A percentile compares a stretch with the other conserved stretches of the same genome.
These are phyloP conservation scores for Pavlovales sp. DNA, from an alignment of 208 protist species.

Conservation along the genomic window DNA sequence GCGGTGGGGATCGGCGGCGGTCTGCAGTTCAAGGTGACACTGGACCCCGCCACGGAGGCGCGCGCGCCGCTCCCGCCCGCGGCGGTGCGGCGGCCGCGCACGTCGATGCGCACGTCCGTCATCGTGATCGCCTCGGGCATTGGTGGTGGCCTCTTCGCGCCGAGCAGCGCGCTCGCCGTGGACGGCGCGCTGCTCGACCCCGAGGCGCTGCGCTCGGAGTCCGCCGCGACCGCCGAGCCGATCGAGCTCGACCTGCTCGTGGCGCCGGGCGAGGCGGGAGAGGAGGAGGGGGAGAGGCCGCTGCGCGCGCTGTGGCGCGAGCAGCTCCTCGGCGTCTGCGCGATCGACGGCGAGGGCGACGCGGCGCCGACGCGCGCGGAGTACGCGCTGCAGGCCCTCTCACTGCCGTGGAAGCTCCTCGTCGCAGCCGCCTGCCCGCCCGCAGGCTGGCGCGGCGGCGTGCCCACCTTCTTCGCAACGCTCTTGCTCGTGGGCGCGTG, in stretches of 20 bases:
- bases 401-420: slow-evolving; percentile 7
- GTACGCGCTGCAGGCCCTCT: neutral
- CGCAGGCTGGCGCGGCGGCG: neutral
- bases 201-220: neutral
- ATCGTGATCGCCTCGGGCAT: too few relatives aligned
- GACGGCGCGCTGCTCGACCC: too few relatives aligned
- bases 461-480: neutral
- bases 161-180: too few relatives aligned
- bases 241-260: too few relatives aligned
- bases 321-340: neutral
- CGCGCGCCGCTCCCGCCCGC: neutral
- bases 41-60: neutral
- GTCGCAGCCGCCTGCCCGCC: neutral
- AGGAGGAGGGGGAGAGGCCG: too few relatives aligned
- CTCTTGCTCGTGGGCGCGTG: neutral
- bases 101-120: too few relatives aligned
- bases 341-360: neutral
- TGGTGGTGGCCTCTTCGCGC: too few relatives aligned
- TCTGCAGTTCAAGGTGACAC: too few relatives aligned
- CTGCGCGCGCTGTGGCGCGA: neutral
- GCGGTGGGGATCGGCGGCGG: too few relatives aligned
- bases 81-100: too few relatives aligned
- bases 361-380: neutral
- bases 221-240: neutral
- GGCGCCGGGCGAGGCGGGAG: too few relatives aligned